Evolutionary conservation across 2,329 filamentous ascomycete genomes (phyloP), one percentile per base, ranked within the genome.

Genomic region (Alternaria brassicae): DNA sequence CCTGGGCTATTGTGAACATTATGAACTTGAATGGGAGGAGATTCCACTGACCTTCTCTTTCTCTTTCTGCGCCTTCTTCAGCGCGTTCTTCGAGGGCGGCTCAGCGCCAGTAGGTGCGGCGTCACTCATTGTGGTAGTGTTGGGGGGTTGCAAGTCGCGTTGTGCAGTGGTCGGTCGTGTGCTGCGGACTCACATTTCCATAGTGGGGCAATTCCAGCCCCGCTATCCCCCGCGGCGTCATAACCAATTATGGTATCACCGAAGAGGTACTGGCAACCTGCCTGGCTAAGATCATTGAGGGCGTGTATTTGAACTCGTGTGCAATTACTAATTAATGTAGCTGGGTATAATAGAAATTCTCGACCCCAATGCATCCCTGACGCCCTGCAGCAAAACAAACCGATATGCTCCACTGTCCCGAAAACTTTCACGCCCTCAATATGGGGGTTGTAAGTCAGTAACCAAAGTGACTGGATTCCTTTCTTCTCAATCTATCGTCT

Each of bases 61-160:
- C 60, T 79, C 77, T 66, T 79, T 79, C 69, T 76, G 74, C 9
- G 72, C 71, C 70, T 79, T 79, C 70, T 79, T 79, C 68, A 79
- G 51, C 37, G 77, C 77, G 50, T 78, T 79, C 66, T 79, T 79
- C 48, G 77, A 79, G 10, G 74, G 76, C 36, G 63, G 54, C 53
- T 74, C 68, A 23, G 70, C 58, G 60, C 65, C 66, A 42, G 68
- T 58, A 32, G 70, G 62, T 47, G 69, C 60, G 52, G 70, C 65
- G 63, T 77, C 73, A 60, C 73, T 70, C 74, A 77, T 77, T 60
- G 61, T 66, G 60, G 37, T 30, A 45, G n/a, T 47, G 32, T 45
- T 44, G 30, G 27, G 27, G 19, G 34, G 17, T 42, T 44, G 25
- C 13, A 19, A 34, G 25, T 28, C 52, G 47, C 53, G 47, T 42